Evolutionary conservation across 345 rosid genomes (phyloP).

Genomic region (Hypericum androsaemum): DNA sequence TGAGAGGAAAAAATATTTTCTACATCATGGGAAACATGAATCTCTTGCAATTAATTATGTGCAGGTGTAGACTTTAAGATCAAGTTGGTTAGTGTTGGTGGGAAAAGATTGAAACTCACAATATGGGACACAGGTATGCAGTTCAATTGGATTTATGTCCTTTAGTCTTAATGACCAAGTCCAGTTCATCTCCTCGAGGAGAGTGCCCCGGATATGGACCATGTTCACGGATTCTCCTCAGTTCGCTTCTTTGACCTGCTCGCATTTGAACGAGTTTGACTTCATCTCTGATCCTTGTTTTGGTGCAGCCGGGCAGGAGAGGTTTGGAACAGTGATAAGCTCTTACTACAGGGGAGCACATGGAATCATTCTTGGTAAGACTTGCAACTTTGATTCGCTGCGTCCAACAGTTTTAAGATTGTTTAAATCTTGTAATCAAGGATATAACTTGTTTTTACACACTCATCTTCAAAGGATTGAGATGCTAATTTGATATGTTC

Average conservation of each 20-base stretch:
- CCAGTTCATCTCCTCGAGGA: too few species aligned
- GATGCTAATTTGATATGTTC: too few species aligned
- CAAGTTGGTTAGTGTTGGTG: conserved; percentile 56
- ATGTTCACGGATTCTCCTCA: too few species aligned
- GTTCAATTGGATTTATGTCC: background rate
- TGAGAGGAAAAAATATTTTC: too few species aligned
- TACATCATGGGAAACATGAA: too few species aligned
- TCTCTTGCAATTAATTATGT: background rate
- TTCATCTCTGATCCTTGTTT: conserved; percentile 5
- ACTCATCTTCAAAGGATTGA: too few species aligned
- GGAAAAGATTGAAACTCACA: conserved; percentile 76
- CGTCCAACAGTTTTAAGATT: background rate
- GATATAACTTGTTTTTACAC: too few species aligned
- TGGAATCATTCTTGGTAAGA: conserved; percentile 87
- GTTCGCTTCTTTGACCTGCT: too few species aligned
- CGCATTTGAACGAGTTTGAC: too few species aligned
- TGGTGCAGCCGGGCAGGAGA: conserved; percentile 90
- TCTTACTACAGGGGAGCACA: conserved; percentile 95
- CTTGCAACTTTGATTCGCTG: background rate
- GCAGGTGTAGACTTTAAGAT: conserved; percentile 96
- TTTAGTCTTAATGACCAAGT: background rate
- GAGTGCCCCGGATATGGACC: too few species aligned
- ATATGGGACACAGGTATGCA: conserved; percentile 91
- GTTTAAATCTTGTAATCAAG: too few species aligned
- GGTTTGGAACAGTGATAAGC: conserved; percentile 69